These are phyloP conservation scores for Leishmania turanica DNA, from an alignment of 208 protist genomes.

Conservation along the genomic window DNA sequence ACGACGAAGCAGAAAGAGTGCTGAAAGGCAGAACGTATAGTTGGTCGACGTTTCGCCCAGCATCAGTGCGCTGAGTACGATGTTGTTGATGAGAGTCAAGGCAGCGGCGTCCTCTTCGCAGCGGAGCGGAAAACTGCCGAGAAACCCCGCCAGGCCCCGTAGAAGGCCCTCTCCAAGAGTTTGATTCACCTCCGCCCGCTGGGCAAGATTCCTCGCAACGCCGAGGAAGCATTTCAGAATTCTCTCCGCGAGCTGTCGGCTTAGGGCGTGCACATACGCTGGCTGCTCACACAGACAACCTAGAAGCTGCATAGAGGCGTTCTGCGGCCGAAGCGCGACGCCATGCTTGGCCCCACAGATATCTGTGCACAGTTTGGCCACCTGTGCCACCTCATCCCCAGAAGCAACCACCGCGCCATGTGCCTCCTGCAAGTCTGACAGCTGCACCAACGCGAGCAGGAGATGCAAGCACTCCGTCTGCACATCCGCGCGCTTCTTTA, in stretches of 20 bases:
- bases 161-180: slow-evolving; percentile 54
- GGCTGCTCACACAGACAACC: slow-evolving; percentile 14
- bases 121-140: slow-evolving; percentile 31
- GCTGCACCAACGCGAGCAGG: slow-evolving; percentile 25
- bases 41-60: slow-evolving; percentile 24
- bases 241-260: background rate
- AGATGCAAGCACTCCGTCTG: slow-evolving; percentile 42
- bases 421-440: background rate
- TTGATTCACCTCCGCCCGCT: slow-evolving; percentile 26
- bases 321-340: slow-evolving; percentile 24
- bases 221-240: slow-evolving; percentile 21
- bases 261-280: background rate
- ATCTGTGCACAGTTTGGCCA: slow-evolving; percentile 32
- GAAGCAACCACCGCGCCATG: slow-evolving; percentile 10
- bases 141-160: slow-evolving; percentile 38
- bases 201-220: slow-evolving; percentile 22
- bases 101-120: slow-evolving; percentile 4
- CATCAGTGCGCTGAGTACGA: slow-evolving; percentile 40
- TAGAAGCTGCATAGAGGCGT: slow-evolving; percentile 34
- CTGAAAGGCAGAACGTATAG: slow-evolving; percentile 45
- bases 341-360: slow-evolving; percentile 12
- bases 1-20: slow-evolving; percentile 42
- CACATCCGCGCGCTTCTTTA: slow-evolving; percentile 30
- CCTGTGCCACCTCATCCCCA: slow-evolving; percentile 9
- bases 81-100: slow-evolving; percentile 39